Percentiles rank a stretch among this genome's conserved stretches.
Evolutionary conservation across 495 filamentous ascomycete genomes (phyloP).

Genomic region (Articulospora tetracladia): DNA sequence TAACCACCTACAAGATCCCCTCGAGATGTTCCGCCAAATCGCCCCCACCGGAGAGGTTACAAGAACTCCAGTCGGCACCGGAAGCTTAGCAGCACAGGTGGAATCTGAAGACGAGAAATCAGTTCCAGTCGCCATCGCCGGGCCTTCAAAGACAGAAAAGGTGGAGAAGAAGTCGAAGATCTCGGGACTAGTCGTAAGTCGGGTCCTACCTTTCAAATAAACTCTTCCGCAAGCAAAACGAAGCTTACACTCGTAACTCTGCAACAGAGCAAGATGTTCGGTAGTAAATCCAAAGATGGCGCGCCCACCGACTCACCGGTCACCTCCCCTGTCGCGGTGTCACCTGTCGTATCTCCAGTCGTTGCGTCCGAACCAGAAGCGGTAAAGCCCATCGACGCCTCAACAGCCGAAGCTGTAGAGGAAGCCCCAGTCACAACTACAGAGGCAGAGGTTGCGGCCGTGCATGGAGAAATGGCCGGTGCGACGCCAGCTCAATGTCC

Average conservation of each 20-base stretch:
- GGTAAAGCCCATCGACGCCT: not conserved
- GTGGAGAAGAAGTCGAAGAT: not conserved
- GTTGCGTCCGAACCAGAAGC: not conserved
- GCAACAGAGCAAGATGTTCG: not conserved
- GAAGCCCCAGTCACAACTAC: not conserved
- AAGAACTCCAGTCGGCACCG: constrained; percentile 15
- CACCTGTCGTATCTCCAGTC: not conserved
- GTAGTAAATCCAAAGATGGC: not conserved
- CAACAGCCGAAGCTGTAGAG: not conserved
- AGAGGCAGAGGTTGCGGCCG: not conserved
- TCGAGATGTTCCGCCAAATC: constrained; percentile 66
- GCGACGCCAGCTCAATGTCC: not conserved
- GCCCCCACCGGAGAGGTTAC: constrained; percentile 32
- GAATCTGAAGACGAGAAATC: not conserved
- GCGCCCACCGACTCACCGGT: not conserved
- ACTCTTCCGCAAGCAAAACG: not conserved
- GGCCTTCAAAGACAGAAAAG: not conserved
- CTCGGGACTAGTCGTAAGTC: not conserved
- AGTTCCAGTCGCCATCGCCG: not conserved
- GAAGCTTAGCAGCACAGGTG: not conserved
- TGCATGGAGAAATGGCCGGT: not conserved
- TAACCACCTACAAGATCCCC: constrained; percentile 38
- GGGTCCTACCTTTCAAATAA: not conserved
- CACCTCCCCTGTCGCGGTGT: not conserved
- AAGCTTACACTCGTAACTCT: not conserved